Evolutionary conservation across 108 stramenopile species (phyloP), one percentile per base, ranked within the genome.

Genomic region (Phaeodactylum tricornutum): DNA sequence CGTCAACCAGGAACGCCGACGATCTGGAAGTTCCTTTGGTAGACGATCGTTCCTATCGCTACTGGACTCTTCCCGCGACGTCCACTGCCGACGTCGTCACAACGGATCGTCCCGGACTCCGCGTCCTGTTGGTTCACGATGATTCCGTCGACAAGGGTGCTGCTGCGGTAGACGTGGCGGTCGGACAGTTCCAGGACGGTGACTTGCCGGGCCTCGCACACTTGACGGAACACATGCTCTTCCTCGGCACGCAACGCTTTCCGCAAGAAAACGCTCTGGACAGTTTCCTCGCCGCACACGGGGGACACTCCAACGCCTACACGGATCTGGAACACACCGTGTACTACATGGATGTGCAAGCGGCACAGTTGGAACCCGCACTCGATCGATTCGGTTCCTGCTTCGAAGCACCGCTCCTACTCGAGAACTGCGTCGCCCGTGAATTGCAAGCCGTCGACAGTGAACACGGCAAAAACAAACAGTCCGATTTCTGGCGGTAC

Each of bases 401-500:
- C 47, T 92, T 95, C 52, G 63, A 75, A 11, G 50, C 64, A 12
- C 94, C 94, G 17, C 61, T 88, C 7, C 87, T 95, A 53, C 69
- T 69, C 2, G 52, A 72, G 45, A 35, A 35, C 20, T 67, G 77
- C 46, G 52, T 81, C 34, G 86, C 69, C n/a, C 63, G 87, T 5
- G 94, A 95, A 71, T 57, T 90, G 0, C 69, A 74, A 43, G 90
- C 89, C 2, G 86, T 94, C 22, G 89, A 94, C 50, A 62, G 55
- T 43, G 93, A 94, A 60, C 80, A 92, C 63, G 69, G 71, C 24
- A 94, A 94, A 54, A 94, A 94, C 66, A 43, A 74, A 17, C 85
- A 75, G 61, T 47, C 60, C 33, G 92, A 94, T 50, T 23, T 50
- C 9, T 94, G 88, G 88, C 54, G 87, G 15, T 16, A 47, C 35